Conservation (phyloP, 1,139 yeast genomes). For the Scheffersomyces parashehatae region DNA sequence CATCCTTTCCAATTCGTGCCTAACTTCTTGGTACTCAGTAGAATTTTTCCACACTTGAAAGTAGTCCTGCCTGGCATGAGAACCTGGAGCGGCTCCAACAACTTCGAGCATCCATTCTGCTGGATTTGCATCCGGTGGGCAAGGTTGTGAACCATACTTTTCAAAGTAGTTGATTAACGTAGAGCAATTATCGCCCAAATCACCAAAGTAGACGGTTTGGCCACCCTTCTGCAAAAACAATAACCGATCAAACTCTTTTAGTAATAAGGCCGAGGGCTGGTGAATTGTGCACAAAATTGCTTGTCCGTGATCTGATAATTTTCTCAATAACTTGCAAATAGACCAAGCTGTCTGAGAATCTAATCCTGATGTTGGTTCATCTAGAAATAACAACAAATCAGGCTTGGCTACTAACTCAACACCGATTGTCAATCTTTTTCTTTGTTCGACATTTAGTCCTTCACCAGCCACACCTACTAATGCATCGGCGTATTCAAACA, state of each 20-base stretch:
- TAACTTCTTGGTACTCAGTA: conserved; percentile 23
- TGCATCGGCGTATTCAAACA: conserved; percentile 37
- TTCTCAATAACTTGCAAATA: conserved; percentile 41
- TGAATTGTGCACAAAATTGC: conserved; percentile 46
- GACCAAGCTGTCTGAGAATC: conserved; percentile 50
- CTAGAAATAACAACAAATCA: conserved; percentile 34
- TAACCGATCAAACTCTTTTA: conserved; percentile 37
- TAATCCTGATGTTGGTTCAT: conserved; percentile 43
- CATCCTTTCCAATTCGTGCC: conserved; percentile 26
- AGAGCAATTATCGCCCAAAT: conserved; percentile 60
- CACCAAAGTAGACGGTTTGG: conserved; percentile 78
- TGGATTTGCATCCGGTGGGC: conserved; percentile 50
- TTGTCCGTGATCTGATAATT: conserved; percentile 44
- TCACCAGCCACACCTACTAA: conserved; percentile 42
- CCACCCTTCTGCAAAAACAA: conserved; percentile 52
- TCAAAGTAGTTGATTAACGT: conserved; percentile 58
- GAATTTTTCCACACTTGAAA: conserved; percentile 36
- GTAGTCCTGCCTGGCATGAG: conserved; percentile 36
- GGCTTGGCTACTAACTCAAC: conserved; percentile 44
- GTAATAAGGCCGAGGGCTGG: conserved; percentile 42
- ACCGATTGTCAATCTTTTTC: conserved; percentile 39
- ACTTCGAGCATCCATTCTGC: conserved; percentile 62
- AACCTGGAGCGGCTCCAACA: conserved; percentile 41
- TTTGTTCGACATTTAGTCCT: conserved; percentile 41
- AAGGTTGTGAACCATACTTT: conserved; percentile 48